Evolutionary conservation across 2,329 filamentous ascomycete genomes (phyloP), one percentile per base, ranked within the genome.

Genomic region (Didymella arachidicola): DNA sequence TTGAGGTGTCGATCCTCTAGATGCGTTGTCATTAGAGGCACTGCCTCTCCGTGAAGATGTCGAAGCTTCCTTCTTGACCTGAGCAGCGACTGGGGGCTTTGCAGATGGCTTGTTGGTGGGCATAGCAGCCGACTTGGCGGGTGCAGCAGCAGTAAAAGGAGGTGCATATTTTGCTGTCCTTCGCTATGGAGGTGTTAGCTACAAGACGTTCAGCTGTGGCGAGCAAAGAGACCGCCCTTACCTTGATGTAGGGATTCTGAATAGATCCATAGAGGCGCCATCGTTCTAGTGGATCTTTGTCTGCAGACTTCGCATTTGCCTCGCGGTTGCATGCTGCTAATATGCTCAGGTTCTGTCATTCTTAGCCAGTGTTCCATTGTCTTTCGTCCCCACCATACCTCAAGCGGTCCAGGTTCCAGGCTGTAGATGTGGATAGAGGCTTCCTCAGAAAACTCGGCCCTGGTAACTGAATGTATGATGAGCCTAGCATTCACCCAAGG

Each of bases 371-470:
- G 39, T 86, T 88, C 22, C 16, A 36, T 36, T 25, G 45, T 50
- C 14, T 3, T 41, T 25, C 19, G 7, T 27, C 19, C 7, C 11
- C n/a, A 32, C 53, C 74, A 39, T 77, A 86, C 88, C 75, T 88
- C 89, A 16, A 93, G 80, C 1, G 87, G 84, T 36, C 87, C 84
- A 1, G 90, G 84, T 41, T 91, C 88, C 18, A 98, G 73, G 70
- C 93, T 97, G 79, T 98, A 98, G 42, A 98, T 80, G 68, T 97
- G 92, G 59, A 97, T 88, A 0, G 91, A 90, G 0, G 83, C 84
- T 53, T 97, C 86, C n/a, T 86, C 81, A 47, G 90, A 83, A 65
- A 94, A 96, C 16, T 86, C 83, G 14, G 82, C 80, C 57, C 92
- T 86, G 1, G 85, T 81, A 63, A 86, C 91, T 94, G 65, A 25